phyloP scores from a whole-genome alignment of 2,329 filamentous ascomycete species.

The Epichloe gansuensis region DNA sequence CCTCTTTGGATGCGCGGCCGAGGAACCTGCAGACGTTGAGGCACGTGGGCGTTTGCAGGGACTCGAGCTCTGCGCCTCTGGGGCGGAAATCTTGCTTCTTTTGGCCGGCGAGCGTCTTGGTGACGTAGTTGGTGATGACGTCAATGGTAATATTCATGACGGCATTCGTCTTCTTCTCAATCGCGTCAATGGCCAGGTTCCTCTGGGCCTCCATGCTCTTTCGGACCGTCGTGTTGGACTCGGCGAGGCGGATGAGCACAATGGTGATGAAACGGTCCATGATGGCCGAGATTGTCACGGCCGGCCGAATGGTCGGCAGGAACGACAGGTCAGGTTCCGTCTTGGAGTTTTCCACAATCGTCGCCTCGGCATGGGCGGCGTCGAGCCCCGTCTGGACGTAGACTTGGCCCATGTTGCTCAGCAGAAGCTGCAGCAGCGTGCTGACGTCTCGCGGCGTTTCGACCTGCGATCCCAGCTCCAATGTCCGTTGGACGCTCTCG shows the following conservation, averaged over 20 bases:
- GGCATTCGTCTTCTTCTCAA: constrained; percentile 70
- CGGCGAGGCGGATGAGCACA: constrained; percentile 78
- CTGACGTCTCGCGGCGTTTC: constrained; percentile 93
- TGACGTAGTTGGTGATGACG: constrained; percentile 63
- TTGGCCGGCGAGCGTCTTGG: constrained; percentile 59
- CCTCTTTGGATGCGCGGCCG: constrained; percentile 47
- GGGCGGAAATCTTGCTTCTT: constrained; percentile 85
- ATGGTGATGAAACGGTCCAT: constrained; percentile 88
- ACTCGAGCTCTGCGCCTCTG: constrained; percentile 67
- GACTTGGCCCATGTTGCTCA: constrained; percentile 79
- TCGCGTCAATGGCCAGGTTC: constrained; percentile 56
- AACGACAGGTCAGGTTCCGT: constrained; percentile 80
- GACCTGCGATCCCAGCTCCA: constrained; percentile 76
- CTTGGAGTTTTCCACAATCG: constrained; percentile 65
- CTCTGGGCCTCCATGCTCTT: constrained; percentile 80
- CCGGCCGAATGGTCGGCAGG: constrained; percentile 63
- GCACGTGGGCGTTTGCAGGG: constrained; percentile 77
- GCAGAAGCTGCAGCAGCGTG: constrained; percentile 67
- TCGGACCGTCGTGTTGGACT: constrained; percentile 79
- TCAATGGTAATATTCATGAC: constrained; percentile 45
- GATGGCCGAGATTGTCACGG: constrained; percentile 80
- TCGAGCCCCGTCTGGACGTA: constrained; percentile 56
- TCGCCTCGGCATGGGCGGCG: constrained; percentile 59
- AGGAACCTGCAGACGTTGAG: constrained; percentile 72
- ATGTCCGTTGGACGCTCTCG: constrained; percentile 78